Base-by-base conservation (phyloP, 768 basidiomycete genomes). In the Phanerochaete carnosa region DNA sequence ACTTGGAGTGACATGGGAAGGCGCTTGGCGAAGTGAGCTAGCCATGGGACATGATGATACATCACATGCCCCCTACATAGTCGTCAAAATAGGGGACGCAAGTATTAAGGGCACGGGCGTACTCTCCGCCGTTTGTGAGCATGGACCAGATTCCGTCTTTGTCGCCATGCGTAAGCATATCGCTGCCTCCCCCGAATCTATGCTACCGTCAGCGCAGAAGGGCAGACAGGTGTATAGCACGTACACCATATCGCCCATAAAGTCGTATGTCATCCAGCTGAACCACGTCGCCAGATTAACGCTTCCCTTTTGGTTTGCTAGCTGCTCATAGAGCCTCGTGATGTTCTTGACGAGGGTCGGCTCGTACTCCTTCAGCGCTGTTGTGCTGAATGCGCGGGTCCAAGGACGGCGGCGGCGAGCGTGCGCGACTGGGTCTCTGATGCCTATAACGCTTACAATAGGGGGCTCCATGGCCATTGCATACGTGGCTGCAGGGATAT, bases 61-160 rank as follows among this genome's bases (percentile, higher is more conserved):
- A 19, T 43, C 39, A 43, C 19, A n/a, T n/a, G n/a, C n/a, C n/a
- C n/a, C n/a, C n/a, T n/a, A n/a, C n/a, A n/a, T n/a, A n/a, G n/a
- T n/a, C n/a, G n/a, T n/a, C n/a, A n/a, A n/a, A n/a, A n/a, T n/a
- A n/a, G n/a, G n/a, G n/a, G n/a, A n/a, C n/a, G n/a, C n/a, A n/a
- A n/a, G n/a, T n/a, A n/a, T n/a, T n/a, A n/a, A n/a, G n/a, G n/a
- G n/a, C n/a, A n/a, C n/a, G n/a, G n/a, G 60, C 76, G 66, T 68
- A 83, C 83, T 69, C 72, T 63, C 81, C 70, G 25, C 77, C 75
- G 22, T 71, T 74, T 64, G 79, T 77, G 5, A 83, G n/a, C n/a
- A n/a, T n/a, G n/a, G n/a, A n/a, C n/a, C n/a, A n/a, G n/a, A n/a
- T n/a, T n/a, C n/a, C n/a, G n/a, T n/a, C n/a, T n/a, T n/a, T n/a